Evolutionary conservation across 345 rosid genomes (phyloP).

Genomic region (Alliaria petiolata): DNA sequence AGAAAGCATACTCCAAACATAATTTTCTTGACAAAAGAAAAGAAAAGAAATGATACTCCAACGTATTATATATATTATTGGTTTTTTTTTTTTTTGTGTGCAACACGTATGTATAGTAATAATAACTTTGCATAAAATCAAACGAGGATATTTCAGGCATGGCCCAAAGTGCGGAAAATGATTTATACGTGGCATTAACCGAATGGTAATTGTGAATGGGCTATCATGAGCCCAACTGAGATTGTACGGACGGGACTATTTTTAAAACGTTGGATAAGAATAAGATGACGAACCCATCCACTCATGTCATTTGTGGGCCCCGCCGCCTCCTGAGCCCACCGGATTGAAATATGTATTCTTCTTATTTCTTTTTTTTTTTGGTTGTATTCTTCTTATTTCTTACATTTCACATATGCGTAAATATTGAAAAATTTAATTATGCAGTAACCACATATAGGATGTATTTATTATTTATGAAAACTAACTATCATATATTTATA

Average conservation of each 20-base stretch:
- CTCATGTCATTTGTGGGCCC: background rate
- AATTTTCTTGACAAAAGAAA: background rate
- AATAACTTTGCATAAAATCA: too few relatives aligned
- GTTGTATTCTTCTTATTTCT: background rate
- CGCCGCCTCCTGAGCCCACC: background rate
- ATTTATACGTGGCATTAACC: constrained; percentile 1
- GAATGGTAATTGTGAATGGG: constrained; percentile 1
- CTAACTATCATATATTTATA: background rate
- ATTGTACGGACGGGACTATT: constrained; percentile 10
- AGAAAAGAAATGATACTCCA: too few relatives aligned
- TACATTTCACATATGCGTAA: background rate
- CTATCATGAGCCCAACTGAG: constrained; percentile 19
- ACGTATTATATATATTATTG: too few relatives aligned
- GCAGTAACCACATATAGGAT: too few relatives aligned
- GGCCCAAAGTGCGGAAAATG: background rate
- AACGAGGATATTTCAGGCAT: constrained; percentile 4
- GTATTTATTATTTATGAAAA: background rate
- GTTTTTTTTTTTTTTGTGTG: too few relatives aligned
- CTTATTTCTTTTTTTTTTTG: too few relatives aligned
- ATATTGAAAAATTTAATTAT: background rate
- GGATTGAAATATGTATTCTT: background rate
- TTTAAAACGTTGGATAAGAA: constrained; percentile 17
- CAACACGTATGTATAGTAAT: too few relatives aligned
- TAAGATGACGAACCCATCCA: constrained; percentile 4
- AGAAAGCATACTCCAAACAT: background rate